phyloP scores from a whole-genome alignment of 192 early-diverging fungal genomes.

The Kickxella alabastrina region DNA sequence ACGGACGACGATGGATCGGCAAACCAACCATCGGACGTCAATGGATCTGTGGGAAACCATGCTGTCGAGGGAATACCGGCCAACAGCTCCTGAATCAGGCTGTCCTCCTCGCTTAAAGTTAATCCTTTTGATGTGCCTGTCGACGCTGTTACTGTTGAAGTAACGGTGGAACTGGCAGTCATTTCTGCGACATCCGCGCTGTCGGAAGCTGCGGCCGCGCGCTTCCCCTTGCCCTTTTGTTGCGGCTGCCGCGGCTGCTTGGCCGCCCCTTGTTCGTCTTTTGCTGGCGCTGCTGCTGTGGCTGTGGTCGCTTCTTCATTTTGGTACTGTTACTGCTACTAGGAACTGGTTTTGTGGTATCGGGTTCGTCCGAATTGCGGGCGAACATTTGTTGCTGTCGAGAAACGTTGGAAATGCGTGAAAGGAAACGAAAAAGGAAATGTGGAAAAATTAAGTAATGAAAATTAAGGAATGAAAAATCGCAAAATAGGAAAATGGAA shows the following conservation, averaged over 20 bases:
- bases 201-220: background rate
- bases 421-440: background rate
- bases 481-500: background rate
- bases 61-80: constrained; percentile 43
- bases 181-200: background rate
- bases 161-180: background rate
- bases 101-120: constrained; percentile 26
- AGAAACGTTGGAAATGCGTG: background rate
- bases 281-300: background rate
- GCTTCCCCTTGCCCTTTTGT: constrained; percentile 2
- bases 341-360: no score
- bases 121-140: background rate
- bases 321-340: no score
- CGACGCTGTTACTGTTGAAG: background rate
- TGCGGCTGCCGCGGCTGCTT: background rate
- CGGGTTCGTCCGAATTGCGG: constrained; percentile 15
- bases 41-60: constrained; percentile 41
- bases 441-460: no score
- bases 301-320: background rate
- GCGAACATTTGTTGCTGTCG: constrained; percentile 20
- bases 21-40: constrained; percentile 50
- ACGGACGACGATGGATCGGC: constrained; percentile 31
- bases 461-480: no score
- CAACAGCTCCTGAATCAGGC: constrained; percentile 42
- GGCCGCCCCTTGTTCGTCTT: background rate